Conservation (phyloP, 1,284 basidiomycete genomes). For the Ustilago loliicola region DNA sequence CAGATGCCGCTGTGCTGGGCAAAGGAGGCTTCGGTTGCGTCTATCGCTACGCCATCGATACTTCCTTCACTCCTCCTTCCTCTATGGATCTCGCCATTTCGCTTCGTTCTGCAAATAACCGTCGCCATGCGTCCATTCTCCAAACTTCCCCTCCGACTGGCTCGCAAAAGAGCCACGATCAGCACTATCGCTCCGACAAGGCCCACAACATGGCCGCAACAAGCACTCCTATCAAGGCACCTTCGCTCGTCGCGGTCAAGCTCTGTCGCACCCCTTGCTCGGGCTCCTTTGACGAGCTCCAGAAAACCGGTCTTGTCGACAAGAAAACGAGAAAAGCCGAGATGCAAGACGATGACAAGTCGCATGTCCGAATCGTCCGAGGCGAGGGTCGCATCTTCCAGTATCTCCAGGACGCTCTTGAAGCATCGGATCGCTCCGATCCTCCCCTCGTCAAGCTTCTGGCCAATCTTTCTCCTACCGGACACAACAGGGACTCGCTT, state of each 20-base stretch:
- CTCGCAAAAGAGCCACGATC: not conserved
- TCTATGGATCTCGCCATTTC: slow-evolving; percentile 40
- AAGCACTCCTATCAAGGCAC: slow-evolving; percentile 10
- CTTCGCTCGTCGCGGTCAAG: slow-evolving; percentile 61
- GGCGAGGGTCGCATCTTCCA: slow-evolving; percentile 61
- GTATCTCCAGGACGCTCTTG: slow-evolving; percentile 51
- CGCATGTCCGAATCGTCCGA: slow-evolving; percentile 56
- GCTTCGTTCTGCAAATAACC: slow-evolving; percentile 8
- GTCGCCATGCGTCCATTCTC: slow-evolving; percentile 18
- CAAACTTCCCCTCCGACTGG: slow-evolving; percentile 6
- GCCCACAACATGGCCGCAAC: not conserved
- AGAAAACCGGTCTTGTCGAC: slow-evolving; percentile 49
- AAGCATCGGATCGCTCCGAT: slow-evolving; percentile 15
- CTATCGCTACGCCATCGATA: slow-evolving; percentile 51
- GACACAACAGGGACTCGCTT: slow-evolving; percentile 6
- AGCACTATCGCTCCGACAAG: not conserved
- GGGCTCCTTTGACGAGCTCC: slow-evolving; percentile 62
- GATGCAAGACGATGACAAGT: slow-evolving; percentile 36
- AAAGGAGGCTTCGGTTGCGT: slow-evolving; percentile 57
- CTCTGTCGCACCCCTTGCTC: slow-evolving; percentile 61
- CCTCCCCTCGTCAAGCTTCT: slow-evolving; percentile 50
- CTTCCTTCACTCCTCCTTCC: slow-evolving; percentile 47
- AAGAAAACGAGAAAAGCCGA: slow-evolving; percentile 39
- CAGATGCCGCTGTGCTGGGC: slow-evolving; percentile 42
- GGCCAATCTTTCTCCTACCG: slow-evolving; percentile 41